These are phyloP conservation scores for Colletotrichum orchidophilum DNA, from an alignment of 2,329 filamentous ascomycete genomes.

Conservation along the genomic window DNA sequence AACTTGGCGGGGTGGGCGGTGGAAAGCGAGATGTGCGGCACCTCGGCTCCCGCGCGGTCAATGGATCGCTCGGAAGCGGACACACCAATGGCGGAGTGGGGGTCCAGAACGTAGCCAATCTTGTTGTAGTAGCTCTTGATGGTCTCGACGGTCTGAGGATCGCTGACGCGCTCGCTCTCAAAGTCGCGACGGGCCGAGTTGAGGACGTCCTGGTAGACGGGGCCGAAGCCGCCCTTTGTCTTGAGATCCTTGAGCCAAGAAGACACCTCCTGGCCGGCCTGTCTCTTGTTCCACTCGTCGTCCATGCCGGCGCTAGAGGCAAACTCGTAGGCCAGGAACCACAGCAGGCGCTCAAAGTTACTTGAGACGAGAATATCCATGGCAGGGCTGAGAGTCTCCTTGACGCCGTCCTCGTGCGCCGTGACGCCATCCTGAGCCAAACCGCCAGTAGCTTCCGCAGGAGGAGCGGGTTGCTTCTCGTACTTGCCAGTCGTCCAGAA, in stretches of 20 bases:
- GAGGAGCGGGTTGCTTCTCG: slow-evolving; percentile 79
- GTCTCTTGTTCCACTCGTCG: slow-evolving; percentile 72
- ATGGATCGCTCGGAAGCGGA: slow-evolving; percentile 78
- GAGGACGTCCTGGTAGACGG: slow-evolving; percentile 79
- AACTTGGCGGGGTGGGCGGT: slow-evolving; percentile 99
- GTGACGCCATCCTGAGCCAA: slow-evolving; percentile 70
- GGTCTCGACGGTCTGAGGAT: slow-evolving; percentile 73
- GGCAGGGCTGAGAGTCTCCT: slow-evolving; percentile 91
- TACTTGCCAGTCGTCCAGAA: slow-evolving; percentile 94
- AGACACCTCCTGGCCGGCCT: slow-evolving; percentile 79
- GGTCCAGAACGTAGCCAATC: slow-evolving; percentile 85
- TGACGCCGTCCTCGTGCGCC: slow-evolving; percentile 78
- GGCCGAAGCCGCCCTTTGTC: slow-evolving; percentile 79
- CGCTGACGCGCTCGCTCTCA: slow-evolving; percentile 78
- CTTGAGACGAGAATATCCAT: slow-evolving; percentile 98
- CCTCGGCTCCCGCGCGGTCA: slow-evolving; percentile 56
- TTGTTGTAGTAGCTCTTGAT: slow-evolving; percentile 66
- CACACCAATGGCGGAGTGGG: slow-evolving; percentile 90
- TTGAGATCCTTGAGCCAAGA: slow-evolving; percentile 85
- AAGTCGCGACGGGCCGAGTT: slow-evolving; percentile 78
- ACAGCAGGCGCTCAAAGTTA: slow-evolving; percentile 95
- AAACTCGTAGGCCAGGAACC: slow-evolving; percentile 87
- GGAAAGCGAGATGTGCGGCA: slow-evolving; percentile 84
- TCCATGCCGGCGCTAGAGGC: slow-evolving; percentile 68
- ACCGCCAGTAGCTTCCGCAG: slow-evolving; percentile 67